Conservation (phyloP, 2,329 filamentous ascomycete species). For the Herpotrichia juniperi region DNA sequence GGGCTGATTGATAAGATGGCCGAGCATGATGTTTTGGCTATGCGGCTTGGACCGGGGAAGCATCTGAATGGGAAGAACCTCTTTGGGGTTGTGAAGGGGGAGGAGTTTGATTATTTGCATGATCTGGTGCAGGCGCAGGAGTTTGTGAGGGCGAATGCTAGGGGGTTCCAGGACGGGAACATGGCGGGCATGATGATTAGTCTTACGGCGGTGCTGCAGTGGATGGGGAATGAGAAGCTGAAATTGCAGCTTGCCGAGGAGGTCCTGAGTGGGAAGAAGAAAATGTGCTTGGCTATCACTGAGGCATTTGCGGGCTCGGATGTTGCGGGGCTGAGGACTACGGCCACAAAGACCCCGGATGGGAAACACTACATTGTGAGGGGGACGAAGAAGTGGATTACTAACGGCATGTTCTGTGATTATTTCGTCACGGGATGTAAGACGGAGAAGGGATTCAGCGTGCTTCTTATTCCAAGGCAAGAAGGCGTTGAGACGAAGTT, state of each 20-base stretch:
- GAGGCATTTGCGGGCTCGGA: conserved; percentile 84
- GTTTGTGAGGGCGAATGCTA: conserved; percentile 70
- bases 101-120: conserved; percentile 88
- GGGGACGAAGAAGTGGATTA: conserved; percentile 79
- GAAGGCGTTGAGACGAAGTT: conserved; percentile 77
- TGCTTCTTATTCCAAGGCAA: conserved; percentile 74
- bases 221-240: conserved; percentile 70
- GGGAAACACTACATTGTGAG: conserved; percentile 66
- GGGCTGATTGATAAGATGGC: conserved; percentile 80
- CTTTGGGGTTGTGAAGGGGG: conserved; percentile 72
- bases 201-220: conserved; percentile 79
- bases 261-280: conserved; percentile 80
- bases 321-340: conserved; percentile 80
- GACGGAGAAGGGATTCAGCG: conserved; percentile 79
- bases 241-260: conserved; percentile 73
- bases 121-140: conserved; percentile 80
- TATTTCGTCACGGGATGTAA: conserved; percentile 84
- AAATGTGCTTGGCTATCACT: conserved; percentile 86
- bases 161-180: conserved; percentile 86
- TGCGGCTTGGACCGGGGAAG: conserved; percentile 82
- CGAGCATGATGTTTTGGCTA: conserved; percentile 74
- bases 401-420: conserved; percentile 78
- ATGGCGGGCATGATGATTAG: conserved; percentile 87
- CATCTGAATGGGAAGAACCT: conserved; percentile 76
- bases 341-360: conserved; percentile 57